phyloP scores from a whole-genome alignment of 2,329 filamentous ascomycete genomes.

The Curvularia eragrostidis region DNA sequence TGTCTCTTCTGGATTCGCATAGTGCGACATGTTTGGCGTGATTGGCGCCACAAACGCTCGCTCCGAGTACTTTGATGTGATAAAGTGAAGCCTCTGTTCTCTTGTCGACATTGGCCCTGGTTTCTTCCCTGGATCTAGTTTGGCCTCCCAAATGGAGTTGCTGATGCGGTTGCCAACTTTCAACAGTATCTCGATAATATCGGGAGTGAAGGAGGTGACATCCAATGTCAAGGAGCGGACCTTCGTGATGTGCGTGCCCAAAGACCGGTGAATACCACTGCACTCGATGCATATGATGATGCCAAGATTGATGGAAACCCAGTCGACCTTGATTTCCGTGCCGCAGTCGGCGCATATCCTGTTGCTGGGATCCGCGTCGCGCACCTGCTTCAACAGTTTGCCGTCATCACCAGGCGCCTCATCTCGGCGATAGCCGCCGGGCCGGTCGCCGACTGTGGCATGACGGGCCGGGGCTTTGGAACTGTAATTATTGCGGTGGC shows the following conservation, averaged over 20 bases:
- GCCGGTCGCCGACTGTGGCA: constrained; percentile 89
- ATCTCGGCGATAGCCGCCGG: constrained; percentile 70
- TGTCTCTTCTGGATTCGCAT: constrained; percentile 81
- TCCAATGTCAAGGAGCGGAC: constrained; percentile 93
- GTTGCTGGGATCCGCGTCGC: constrained; percentile 91
- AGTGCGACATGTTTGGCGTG: constrained; percentile 76
- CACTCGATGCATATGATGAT: constrained; percentile 98
- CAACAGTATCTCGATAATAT: constrained; percentile 92
- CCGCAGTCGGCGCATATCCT: constrained; percentile 94
- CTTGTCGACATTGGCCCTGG: constrained; percentile 78
- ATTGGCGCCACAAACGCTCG: constrained; percentile 80
- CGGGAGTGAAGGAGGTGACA: constrained; percentile 93
- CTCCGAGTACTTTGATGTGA: constrained; percentile 93
- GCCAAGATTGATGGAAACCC: constrained; percentile 97
- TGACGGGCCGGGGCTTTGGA: constrained; percentile 75
- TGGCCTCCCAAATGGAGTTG: constrained; percentile 96
- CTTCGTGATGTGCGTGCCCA: constrained; percentile 98
- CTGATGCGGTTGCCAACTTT: constrained; percentile 92
- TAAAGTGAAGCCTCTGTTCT: constrained; percentile 92
- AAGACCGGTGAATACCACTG: constrained; percentile 93
- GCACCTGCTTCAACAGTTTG: constrained; percentile 83
- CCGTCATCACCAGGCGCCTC: constrained; percentile 81
- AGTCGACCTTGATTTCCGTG: constrained; percentile 90
- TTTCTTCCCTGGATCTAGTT: constrained; percentile 75
- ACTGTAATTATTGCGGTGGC: constrained; percentile 58